Base-by-base conservation (phyloP, 495 filamentous ascomycete genomes). In the Penicillium flavigenum region DNA sequence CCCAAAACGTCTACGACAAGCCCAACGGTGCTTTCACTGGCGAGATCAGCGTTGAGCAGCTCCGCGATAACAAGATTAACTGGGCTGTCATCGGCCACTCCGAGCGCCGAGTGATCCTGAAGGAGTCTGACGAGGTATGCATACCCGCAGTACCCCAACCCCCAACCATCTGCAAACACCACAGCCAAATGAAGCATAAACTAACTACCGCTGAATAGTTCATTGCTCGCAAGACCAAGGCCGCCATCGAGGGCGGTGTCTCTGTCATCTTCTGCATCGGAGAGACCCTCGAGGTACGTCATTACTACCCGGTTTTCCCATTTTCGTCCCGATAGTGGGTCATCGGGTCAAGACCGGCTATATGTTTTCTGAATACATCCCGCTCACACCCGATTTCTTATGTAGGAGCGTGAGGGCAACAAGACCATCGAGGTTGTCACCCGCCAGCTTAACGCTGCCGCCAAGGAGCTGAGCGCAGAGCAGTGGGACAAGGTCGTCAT, bases 1-100 rank as follows among this genome's bases (percentile, higher is more conserved):
- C 94, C 45, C 94, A 98, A 81, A 97, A 98, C 69, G 90, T 97
- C 74, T 98, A 84, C 76, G 88, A 97, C 82, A 92, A 92, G 81
- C 90, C 91, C 69, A 92, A 96, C 72, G 94, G 95, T 64, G 94
- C 95, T 58, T 97, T 89, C 82, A 98, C 94, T 26, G 94, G 95
- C 67, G 94, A 98, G 77, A 95, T 98, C 79, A 88, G 84, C 63
- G 91, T 91, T 57, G 78, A 86, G 59, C 95, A 98, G 77, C 84
- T 98, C 65, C 86, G 87, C 72, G 94, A 97, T 73, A 83, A 81
- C 75, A 84, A 83, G 64, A 87, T 98, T 68, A 82, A 86, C 68
- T 98, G 94, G 94, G 82, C 87, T 52, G 83, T 98, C 66, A 81
- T 93, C 51, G 94, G 94, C 56, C 95, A 98, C 83, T 91, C 86